A percentile compares a stretch with the other conserved stretches of the same genome.
Evolutionary conservation across 495 filamentous ascomycete genomes (phyloP).

Genomic region (Neurospora sp.): DNA sequence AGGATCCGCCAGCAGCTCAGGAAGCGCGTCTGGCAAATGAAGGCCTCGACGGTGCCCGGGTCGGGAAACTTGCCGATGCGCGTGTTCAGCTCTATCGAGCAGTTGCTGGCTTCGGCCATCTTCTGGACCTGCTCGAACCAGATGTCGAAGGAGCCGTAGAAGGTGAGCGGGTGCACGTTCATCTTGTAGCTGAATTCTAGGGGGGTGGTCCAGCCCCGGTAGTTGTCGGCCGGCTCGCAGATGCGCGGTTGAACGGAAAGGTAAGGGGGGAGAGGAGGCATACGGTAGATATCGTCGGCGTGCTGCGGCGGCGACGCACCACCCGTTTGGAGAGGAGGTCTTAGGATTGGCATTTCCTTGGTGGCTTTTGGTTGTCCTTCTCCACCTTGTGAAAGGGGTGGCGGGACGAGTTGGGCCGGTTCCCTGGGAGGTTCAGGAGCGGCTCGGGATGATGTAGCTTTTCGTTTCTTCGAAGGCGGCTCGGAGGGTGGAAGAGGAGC

Average conservation of each 20-base stretch:
- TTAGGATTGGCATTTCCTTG: background rate
- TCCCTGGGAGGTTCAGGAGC: background rate
- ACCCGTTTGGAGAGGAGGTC: background rate
- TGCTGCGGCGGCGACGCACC: background rate
- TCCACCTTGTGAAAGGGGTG: background rate
- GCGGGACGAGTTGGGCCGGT: background rate
- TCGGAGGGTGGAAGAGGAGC: background rate
- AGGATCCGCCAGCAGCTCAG: constrained; percentile 11
- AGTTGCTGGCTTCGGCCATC: constrained; percentile 10
- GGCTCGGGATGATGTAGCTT: background rate
- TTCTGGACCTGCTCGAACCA: constrained; percentile 10
- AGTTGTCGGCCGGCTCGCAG: background rate
- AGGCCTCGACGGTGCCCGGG: constrained; percentile 8
- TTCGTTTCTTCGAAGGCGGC: background rate
- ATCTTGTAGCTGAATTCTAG: constrained; percentile 6
- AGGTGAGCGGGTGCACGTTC: constrained; percentile 5
- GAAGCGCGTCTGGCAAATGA: constrained; percentile 11
- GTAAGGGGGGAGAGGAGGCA: constrained; percentile 5
- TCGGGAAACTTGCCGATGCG: constrained; percentile 10
- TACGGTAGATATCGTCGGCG: background rate
- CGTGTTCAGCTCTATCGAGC: constrained; percentile 7
- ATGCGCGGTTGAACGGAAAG: constrained; percentile 1
- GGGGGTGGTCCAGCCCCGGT: background rate
- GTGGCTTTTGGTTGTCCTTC: background rate
- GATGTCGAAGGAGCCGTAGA: constrained; percentile 2